These are phyloP conservation scores for Leucosporidium creatinivorum DNA, from an alignment of 768 basidiomycete species.

Conservation along the genomic window DNA sequence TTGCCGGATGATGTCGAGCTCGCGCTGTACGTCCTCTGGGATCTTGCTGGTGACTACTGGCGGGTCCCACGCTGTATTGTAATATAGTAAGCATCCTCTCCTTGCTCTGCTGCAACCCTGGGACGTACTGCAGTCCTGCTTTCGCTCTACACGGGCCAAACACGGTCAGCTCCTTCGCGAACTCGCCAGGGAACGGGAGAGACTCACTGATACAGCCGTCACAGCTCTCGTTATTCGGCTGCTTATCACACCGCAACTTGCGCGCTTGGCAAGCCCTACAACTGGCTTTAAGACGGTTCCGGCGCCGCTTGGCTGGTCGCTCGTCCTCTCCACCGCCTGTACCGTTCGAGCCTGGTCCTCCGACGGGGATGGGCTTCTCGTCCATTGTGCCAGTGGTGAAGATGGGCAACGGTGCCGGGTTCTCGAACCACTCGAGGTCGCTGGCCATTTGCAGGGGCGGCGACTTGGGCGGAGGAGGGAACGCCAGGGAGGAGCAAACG, in stretches of 20 bases:
- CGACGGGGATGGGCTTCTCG: background rate
- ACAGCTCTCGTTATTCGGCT: background rate
- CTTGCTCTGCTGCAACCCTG: background rate
- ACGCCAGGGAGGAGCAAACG: too few relatives aligned
- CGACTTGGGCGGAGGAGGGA: too few relatives aligned
- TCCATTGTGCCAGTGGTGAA: too few relatives aligned
- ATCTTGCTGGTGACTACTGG: background rate
- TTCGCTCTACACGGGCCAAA: background rate
- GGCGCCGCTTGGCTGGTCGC: background rate
- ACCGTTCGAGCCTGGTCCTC: background rate
- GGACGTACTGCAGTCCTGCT: background rate
- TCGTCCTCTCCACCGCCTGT: background rate
- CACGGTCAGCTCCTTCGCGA: too few relatives aligned
- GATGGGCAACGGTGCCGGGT: too few relatives aligned
- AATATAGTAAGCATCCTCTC: too few relatives aligned
- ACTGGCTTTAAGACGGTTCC: background rate
- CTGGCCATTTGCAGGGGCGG: too few relatives aligned
- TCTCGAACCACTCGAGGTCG: too few relatives aligned
- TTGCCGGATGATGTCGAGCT: conserved; percentile 14
- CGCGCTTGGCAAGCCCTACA: background rate
- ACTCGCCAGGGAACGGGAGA: too few relatives aligned
- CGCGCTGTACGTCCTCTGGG: background rate
- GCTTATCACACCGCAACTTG: background rate
- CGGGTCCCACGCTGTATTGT: background rate
- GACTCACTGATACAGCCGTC: background rate